Percentiles rank a stretch among this genome's conserved stretches.
Conservation (phyloP, 768 basidiomycete species). For the Wakefieldia striispora region DNA sequence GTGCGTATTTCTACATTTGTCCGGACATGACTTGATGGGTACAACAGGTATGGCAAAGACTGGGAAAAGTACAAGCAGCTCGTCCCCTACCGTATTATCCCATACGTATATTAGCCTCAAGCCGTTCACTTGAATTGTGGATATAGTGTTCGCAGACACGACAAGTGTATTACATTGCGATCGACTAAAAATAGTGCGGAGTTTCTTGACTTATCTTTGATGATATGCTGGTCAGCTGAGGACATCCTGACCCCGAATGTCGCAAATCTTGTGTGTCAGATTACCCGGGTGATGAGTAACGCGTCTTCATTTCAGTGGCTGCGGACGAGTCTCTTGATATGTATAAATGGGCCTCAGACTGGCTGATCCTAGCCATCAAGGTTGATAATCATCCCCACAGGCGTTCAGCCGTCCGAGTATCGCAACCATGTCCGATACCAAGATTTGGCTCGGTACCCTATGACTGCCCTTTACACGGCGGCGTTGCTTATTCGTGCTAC, state of each 20-base stretch:
- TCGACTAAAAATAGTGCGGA: background rate
- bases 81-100: constrained; percentile 84
- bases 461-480: background rate
- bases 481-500: background rate
- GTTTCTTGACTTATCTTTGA: no score
- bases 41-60: constrained; percentile 81
- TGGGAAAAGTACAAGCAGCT: constrained; percentile 89
- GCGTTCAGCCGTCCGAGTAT: background rate
- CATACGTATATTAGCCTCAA: constrained; percentile 63
- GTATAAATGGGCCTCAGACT: no score
- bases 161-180: background rate
- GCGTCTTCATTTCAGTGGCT: no score
- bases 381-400: background rate
- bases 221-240: no score
- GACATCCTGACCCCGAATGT: no score
- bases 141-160: background rate
- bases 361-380: no score
- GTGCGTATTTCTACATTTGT: constrained; percentile 35
- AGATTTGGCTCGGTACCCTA: constrained; percentile 19
- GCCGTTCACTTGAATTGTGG: background rate
- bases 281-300: no score
- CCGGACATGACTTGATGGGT: background rate
- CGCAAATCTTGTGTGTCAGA: no score
- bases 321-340: no score
- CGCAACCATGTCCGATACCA: constrained; percentile 13